Conservation (phyloP, 2,329 filamentous ascomycete species). For the Hymenotorrendiella dingleyae region DNA sequence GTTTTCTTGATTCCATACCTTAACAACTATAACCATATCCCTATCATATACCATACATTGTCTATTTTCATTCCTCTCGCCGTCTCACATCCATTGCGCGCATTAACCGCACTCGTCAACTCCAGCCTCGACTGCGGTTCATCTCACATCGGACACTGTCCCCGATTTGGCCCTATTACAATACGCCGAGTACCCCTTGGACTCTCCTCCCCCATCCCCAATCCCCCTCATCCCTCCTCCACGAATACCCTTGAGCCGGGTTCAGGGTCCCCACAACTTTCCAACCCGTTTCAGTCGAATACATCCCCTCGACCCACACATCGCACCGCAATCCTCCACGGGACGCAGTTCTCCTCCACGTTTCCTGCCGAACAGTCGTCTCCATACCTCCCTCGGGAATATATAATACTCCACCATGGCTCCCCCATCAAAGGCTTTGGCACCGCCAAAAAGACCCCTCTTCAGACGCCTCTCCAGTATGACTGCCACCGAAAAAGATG, state of each 20-base stretch:
- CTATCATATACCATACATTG: too few species aligned
- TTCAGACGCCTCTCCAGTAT: slow-evolving; percentile 30
- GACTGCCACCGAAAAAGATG: slow-evolving; percentile 30
- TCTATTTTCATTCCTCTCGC: background rate
- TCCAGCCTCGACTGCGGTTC: background rate
- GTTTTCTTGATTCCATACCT: too few species aligned
- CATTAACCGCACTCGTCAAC: background rate
- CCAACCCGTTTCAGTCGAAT: slow-evolving; percentile 6
- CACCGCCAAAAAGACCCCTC: slow-evolving; percentile 19
- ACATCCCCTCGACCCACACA: slow-evolving; percentile 6
- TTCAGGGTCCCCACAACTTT: slow-evolving; percentile 1
- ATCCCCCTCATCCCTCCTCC: slow-evolving; percentile 2
- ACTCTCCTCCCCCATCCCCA: background rate
- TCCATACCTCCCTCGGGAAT: too few species aligned
- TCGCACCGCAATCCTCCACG: slow-evolving; percentile 2
- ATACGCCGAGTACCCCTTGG: too few species aligned
- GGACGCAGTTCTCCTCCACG: slow-evolving; percentile 5
- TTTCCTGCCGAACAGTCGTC: too few species aligned
- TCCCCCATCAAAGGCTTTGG: slow-evolving; percentile 10
- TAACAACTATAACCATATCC: too few species aligned
- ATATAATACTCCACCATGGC: slow-evolving; percentile 15
- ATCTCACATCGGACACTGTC: background rate
- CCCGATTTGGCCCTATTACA: too few species aligned
- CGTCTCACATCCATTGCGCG: background rate
- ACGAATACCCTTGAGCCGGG: slow-evolving; percentile 4